phyloP scores from a whole-genome alignment of 768 basidiomycete species.

The Cystobasidium onofrii region DNA sequence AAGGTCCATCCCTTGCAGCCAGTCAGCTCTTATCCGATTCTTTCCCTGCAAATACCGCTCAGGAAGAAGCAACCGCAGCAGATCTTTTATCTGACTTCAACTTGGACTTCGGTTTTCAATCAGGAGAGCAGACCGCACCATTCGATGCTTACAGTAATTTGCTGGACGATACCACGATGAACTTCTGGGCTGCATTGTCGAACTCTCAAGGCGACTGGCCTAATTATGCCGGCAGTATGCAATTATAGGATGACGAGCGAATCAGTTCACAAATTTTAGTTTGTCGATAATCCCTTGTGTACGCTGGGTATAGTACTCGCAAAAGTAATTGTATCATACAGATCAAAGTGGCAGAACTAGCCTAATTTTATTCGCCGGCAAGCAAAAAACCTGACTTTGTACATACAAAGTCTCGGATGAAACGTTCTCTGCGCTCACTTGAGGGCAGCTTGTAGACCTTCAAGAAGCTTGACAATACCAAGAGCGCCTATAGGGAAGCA shows the following conservation, averaged over 20 bases:
- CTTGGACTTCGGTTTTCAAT: slow-evolving; percentile 19
- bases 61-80: slow-evolving; percentile 22
- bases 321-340: neutral
- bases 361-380: neutral
- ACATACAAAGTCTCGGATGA: neutral
- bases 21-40: slow-evolving; percentile 9
- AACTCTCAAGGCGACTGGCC: slow-evolving; percentile 1
- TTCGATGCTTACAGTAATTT: slow-evolving; percentile 26
- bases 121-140: neutral
- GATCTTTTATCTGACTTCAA: slow-evolving; percentile 30
- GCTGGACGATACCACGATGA: slow-evolving; percentile 14
- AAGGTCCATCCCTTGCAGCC: neutral
- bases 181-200: slow-evolving; percentile 25
- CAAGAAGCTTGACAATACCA: slow-evolving; percentile 42
- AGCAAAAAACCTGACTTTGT: neutral
- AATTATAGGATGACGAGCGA: neutral
- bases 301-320: neutral
- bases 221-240: neutral
- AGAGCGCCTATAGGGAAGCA: slow-evolving; percentile 40
- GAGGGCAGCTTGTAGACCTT: slow-evolving; percentile 33
- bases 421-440: neutral
- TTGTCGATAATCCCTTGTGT: too few species aligned
- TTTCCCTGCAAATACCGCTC: slow-evolving; percentile 20
- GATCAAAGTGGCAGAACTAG: neutral
- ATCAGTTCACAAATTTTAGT: too few species aligned